These are phyloP conservation scores for Escallonia rubra DNA, from an alignment of 129 eudicot species.

Conservation along the genomic window DNA sequence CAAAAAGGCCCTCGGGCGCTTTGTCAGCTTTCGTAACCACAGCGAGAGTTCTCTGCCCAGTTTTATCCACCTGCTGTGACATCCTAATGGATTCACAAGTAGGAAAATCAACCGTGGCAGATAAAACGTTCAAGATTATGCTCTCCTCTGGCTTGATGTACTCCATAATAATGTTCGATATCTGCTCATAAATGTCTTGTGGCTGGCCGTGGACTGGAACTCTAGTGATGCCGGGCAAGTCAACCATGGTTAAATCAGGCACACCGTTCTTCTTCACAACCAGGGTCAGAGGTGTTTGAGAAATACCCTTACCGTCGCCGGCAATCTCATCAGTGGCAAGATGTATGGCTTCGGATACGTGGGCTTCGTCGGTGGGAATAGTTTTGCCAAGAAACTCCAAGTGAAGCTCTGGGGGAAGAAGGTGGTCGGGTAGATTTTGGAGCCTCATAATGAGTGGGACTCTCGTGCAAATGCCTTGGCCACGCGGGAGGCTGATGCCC, in stretches of 20 bases:
- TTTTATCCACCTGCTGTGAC: slow-evolving; percentile 31
- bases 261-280: slow-evolving; percentile 40
- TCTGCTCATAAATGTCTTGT: slow-evolving; percentile 39
- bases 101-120: slow-evolving; percentile 30
- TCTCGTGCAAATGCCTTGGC: slow-evolving; percentile 46
- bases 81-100: slow-evolving; percentile 32
- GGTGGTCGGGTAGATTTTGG: slow-evolving; percentile 19
- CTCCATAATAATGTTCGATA: slow-evolving; percentile 18
- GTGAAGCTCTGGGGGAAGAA: slow-evolving; percentile 19
- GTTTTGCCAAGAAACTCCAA: slow-evolving; percentile 26
- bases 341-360: slow-evolving; percentile 26
- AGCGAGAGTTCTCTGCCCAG: slow-evolving; percentile 21
- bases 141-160: slow-evolving; percentile 33
- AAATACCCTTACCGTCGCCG: slow-evolving; percentile 32
- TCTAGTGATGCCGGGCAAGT: slow-evolving; percentile 42
- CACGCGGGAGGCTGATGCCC: slow-evolving; percentile 38
- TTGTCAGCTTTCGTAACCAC: slow-evolving; percentile 33
- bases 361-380: slow-evolving; percentile 21
- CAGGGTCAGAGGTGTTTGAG: slow-evolving; percentile 34
- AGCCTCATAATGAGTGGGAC: slow-evolving; percentile 48
- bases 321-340: slow-evolving; percentile 38
- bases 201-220: slow-evolving; percentile 53
- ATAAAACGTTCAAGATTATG: slow-evolving; percentile 29
- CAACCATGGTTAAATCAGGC: slow-evolving; percentile 53
- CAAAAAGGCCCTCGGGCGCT: slow-evolving; percentile 23